Evolutionary conservation across 1,284 basidiomycete genomes (phyloP).

Genomic region (Cryptococcus sp.): DNA sequence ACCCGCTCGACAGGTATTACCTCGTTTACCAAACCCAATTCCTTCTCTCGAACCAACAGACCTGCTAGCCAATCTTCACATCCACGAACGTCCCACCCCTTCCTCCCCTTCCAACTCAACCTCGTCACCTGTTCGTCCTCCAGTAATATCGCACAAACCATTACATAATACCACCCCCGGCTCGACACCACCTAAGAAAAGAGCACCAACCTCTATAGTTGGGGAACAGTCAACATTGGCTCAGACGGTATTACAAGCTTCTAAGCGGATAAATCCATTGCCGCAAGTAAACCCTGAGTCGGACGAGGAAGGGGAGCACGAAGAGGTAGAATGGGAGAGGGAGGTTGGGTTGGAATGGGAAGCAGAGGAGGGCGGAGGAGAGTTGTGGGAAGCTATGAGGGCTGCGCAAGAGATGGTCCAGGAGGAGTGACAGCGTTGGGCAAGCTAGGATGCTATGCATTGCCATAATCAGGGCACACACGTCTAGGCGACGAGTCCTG

Average conservation of each 20-base stretch:
- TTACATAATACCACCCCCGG: background rate
- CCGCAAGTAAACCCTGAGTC: conserved; percentile 3
- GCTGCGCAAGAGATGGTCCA: conserved; percentile 9
- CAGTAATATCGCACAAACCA: background rate
- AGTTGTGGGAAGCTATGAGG: conserved; percentile 13
- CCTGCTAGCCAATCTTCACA: conserved; percentile 11
- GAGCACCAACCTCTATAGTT: background rate
- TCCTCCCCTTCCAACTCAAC: conserved; percentile 3
- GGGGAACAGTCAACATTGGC: conserved; percentile 5
- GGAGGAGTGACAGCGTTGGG: too few species aligned
- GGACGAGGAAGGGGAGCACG: conserved; percentile 8
- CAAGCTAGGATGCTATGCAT: too few species aligned
- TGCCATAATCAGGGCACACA: too few species aligned
- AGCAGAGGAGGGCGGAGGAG: conserved; percentile 13
- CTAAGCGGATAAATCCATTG: conserved; percentile 1
- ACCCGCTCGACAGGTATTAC: background rate
- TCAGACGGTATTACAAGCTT: conserved; percentile 9
- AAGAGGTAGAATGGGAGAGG: conserved; percentile 16
- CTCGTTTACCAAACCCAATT: too few species aligned
- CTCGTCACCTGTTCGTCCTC: background rate
- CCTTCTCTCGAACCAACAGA: conserved; percentile 3
- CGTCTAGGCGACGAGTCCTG: too few species aligned
- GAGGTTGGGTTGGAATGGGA: conserved; percentile 12
- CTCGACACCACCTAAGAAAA: background rate
- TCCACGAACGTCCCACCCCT: conserved; percentile 11